Evolutionary conservation across 139 green algal genomes (phyloP).

Genomic region (Tetradesmus lagerheimii): DNA sequence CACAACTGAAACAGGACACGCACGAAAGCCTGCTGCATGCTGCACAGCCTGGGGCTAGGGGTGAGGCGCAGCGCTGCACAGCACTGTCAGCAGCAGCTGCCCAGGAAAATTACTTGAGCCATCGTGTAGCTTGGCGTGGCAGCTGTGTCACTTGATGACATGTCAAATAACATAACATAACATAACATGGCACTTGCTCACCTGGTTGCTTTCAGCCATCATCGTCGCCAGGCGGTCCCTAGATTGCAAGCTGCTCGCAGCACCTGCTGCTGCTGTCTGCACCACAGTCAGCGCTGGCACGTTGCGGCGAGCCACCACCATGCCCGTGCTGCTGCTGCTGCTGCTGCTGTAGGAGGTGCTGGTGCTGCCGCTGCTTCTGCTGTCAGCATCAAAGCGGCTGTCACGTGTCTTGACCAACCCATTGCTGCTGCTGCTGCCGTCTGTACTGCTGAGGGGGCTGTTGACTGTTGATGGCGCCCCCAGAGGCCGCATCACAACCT

Average conservation of each 20-base stretch:
- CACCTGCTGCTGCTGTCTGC: conserved; percentile 37
- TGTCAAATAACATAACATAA: neutral
- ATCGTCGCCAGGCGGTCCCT: neutral
- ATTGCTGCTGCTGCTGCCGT: conserved; percentile 8
- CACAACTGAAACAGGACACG: neutral
- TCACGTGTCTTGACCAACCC: neutral
- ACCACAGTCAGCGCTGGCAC: conserved; percentile 25
- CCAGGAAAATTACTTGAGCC: too few species aligned
- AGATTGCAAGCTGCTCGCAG: neutral
- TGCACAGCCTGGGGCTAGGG: too few species aligned
- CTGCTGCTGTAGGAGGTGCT: conserved; percentile 42
- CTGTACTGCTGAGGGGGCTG: conserved; percentile 9
- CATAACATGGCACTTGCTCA: neutral
- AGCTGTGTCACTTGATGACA: too few species aligned
- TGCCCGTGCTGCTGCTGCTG: conserved; percentile 23
- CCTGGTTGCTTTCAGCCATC: conserved; percentile 1
- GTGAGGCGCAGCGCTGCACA: too few species aligned
- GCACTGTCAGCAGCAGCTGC: too few species aligned
- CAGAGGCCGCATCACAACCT: conserved; percentile 22
- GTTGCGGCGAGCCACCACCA: conserved; percentile 8
- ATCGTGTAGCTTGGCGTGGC: too few species aligned
- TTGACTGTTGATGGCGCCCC: conserved; percentile 16
- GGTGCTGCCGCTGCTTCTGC: conserved; percentile 36
- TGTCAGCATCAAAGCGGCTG: conserved; percentile 31
- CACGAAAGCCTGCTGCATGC: neutral